phyloP scores from a whole-genome alignment of 768 basidiomycete genomes.

The Tricholoma terreum region DNA sequence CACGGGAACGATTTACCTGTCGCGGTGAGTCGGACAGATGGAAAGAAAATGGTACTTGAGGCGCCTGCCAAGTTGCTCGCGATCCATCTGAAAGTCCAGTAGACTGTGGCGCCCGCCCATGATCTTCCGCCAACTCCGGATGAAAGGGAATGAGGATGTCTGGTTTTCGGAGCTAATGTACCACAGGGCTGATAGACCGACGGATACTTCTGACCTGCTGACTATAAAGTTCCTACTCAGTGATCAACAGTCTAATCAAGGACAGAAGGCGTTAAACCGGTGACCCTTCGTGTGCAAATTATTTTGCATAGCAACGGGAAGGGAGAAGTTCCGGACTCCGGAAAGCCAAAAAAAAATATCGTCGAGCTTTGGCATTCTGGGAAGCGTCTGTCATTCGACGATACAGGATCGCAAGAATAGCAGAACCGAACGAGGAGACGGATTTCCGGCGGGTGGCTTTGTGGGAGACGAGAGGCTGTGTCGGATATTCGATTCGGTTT shows the following conservation, averaged over 20 bases:
- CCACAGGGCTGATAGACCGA: not conserved
- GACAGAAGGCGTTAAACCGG: too few relatives aligned
- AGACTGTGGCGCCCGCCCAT: not conserved
- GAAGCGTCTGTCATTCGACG: too few relatives aligned
- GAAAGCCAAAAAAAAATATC: too few relatives aligned
- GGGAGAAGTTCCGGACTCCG: too few relatives aligned
- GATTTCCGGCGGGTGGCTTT: not conserved
- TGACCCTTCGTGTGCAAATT: not conserved
- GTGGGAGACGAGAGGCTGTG: not conserved
- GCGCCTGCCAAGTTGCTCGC: too few relatives aligned
- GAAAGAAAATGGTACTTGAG: not conserved
- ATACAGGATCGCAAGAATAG: too few relatives aligned
- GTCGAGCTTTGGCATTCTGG: too few relatives aligned
- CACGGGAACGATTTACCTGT: not conserved
- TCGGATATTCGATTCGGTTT: slow-evolving; percentile 7
- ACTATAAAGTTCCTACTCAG: not conserved
- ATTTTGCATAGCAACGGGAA: not conserved
- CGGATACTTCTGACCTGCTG: not conserved
- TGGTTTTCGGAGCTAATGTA: not conserved
- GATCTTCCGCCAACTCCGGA: not conserved
- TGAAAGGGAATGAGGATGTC: not conserved
- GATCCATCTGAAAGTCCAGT: too few relatives aligned
- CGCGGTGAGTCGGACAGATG: not conserved
- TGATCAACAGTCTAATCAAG: too few relatives aligned
- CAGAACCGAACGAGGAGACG: not conserved